phyloP scores from a whole-genome alignment of 305 asterid genomes.

The Caryopteris hybrid region DNA sequence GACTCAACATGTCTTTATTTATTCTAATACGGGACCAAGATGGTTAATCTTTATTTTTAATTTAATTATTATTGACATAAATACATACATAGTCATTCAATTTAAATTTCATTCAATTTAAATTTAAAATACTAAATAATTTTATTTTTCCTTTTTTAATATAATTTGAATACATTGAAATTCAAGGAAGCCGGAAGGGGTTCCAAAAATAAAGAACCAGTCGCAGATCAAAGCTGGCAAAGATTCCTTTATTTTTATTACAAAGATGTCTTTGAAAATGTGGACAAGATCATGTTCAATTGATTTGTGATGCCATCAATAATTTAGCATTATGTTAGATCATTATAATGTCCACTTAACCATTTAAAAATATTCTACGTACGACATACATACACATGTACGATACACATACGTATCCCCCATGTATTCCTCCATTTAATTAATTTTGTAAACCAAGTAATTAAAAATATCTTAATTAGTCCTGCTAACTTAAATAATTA shows the following conservation, averaged over 20 bases:
- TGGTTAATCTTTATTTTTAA: no score
- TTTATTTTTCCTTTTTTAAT: no score
- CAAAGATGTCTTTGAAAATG: conserved; percentile 17
- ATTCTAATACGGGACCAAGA: no score
- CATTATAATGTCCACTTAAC: not conserved
- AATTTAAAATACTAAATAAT: no score
- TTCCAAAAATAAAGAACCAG: not conserved
- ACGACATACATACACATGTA: not conserved
- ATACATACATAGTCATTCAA: no score
- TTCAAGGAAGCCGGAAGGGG: no score
- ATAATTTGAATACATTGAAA: no score
- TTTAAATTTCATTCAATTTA: no score
- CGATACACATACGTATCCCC: conserved; percentile 13
- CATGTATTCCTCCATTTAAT: conserved; percentile 2
- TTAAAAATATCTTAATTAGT: no score
- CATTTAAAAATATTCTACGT: not conserved
- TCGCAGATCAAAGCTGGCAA: not conserved
- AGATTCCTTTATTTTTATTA: conserved; percentile 7
- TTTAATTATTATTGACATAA: no score
- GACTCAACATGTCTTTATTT: no score
- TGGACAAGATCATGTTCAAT: conserved; percentile 29
- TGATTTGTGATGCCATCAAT: conserved; percentile 18
- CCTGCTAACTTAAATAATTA: not conserved
- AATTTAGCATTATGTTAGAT: conserved; percentile 17
- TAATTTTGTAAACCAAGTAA: not conserved